phyloP scores from a whole-genome alignment of 202 grass and related monocot genomes.

The Eragrostis tef region DNA sequence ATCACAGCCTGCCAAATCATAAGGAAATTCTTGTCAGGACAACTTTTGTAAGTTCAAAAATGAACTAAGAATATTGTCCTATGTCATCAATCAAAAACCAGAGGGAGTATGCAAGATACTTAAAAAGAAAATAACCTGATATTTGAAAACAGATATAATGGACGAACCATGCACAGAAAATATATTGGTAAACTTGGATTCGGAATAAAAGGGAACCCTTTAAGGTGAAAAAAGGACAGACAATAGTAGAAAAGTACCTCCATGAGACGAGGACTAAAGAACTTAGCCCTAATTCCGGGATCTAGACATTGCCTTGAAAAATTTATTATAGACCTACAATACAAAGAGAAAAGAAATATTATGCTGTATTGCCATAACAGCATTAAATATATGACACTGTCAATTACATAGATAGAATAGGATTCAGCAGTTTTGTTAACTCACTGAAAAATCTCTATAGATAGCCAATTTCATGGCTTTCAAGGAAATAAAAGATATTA shows the following conservation, averaged over 20 bases:
- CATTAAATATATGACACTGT: slow-evolving; percentile 15
- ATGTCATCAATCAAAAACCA: no score
- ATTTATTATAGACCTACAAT: slow-evolving; percentile 85
- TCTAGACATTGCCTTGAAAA: slow-evolving; percentile 92
- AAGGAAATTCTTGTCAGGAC: slow-evolving; percentile 28
- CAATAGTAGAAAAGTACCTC: slow-evolving; percentile 67
- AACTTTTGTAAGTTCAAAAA: no score
- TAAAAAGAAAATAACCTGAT: background rate
- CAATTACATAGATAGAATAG: background rate
- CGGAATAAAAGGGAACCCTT: background rate
- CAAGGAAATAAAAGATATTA: background rate
- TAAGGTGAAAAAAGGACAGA: background rate
- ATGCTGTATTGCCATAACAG: slow-evolving; percentile 17
- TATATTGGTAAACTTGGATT: slow-evolving; percentile 32
- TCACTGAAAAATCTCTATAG: background rate
- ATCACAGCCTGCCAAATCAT: slow-evolving; percentile 72
- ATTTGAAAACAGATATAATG: background rate
- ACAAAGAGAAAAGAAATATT: slow-evolving; percentile 39
- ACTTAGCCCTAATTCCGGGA: slow-evolving; percentile 76
- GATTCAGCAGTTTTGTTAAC: background rate
- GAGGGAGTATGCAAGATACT: slow-evolving; percentile 16
- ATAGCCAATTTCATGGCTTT: background rate
- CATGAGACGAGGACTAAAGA: slow-evolving; percentile 95
- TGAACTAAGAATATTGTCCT: no score
- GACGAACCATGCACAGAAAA: background rate